Conservation (phyloP, 140 eudicot genomes). For the Bidens hawaiensis region DNA sequence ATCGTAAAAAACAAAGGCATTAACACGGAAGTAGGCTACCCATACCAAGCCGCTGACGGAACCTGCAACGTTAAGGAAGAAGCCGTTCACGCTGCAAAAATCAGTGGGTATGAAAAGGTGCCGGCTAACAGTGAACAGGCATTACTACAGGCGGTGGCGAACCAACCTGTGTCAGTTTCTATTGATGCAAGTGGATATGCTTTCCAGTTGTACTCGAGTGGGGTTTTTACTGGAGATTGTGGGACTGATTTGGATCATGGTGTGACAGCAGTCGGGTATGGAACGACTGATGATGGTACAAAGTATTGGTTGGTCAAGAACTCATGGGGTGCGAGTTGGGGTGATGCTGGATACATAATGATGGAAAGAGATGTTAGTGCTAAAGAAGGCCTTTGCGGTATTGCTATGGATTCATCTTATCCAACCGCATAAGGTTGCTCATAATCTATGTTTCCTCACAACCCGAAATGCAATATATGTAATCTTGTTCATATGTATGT, state of each 20-base stretch:
- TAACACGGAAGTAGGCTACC: slow-evolving; percentile 9
- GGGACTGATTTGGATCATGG: slow-evolving; percentile 16
- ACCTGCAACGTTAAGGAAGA: not conserved
- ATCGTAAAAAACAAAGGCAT: slow-evolving; percentile 11
- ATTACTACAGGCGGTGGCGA: not conserved
- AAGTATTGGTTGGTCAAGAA: slow-evolving; percentile 52
- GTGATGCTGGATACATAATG: slow-evolving; percentile 37
- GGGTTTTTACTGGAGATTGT: slow-evolving; percentile 6
- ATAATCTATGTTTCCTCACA: not conserved
- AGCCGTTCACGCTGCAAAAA: not conserved
- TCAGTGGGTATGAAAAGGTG: slow-evolving; percentile 10
- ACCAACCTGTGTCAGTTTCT: slow-evolving; percentile 9
- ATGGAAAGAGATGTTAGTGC: slow-evolving; percentile 31
- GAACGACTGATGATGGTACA: slow-evolving; percentile 33
- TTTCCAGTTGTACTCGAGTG: slow-evolving; percentile 10
- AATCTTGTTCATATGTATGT: slow-evolving; percentile 1
- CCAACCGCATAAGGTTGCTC: slow-evolving; percentile 28
- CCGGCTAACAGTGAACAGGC: slow-evolving; percentile 8
- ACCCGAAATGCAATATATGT: not conserved
- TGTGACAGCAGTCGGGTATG: slow-evolving; percentile 28
- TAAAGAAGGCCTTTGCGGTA: slow-evolving; percentile 40
- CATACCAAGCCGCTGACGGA: slow-evolving; percentile 4
- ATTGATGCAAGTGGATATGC: slow-evolving; percentile 8
- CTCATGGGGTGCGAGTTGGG: slow-evolving; percentile 48
- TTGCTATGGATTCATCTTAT: slow-evolving; percentile 39